Evolutionary conservation across 371 early-diverging fungal genomes (phyloP).

Genomic region (Mortierella sp.): DNA sequence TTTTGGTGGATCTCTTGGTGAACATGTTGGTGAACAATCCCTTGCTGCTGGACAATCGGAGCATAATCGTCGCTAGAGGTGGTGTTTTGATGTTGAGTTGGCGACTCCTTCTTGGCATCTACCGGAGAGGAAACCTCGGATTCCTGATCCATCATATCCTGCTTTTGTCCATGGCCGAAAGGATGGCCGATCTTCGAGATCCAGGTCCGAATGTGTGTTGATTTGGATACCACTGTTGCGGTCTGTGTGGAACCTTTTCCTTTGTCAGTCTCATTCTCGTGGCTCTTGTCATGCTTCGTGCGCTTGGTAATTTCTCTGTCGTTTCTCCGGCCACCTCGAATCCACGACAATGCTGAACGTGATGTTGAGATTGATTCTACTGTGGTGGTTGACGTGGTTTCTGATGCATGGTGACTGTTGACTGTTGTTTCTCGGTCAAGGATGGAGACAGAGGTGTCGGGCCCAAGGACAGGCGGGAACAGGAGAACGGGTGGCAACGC

Average conservation of each 20-base stretch:
- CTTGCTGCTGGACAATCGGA: constrained; percentile 21
- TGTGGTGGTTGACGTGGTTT: not conserved
- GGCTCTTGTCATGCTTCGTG: constrained; percentile 11
- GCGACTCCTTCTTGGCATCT: no score
- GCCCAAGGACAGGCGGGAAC: constrained; percentile 18
- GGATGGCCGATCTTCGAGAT: constrained; percentile 31
- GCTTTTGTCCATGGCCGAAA: not conserved
- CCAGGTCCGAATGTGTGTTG: constrained; percentile 29
- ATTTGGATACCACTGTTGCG: constrained; percentile 21
- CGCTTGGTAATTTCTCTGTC: not conserved
- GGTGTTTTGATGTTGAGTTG: not conserved
- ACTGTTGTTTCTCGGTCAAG: constrained; percentile 2
- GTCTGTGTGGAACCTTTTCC: not conserved
- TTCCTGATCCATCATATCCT: not conserved
- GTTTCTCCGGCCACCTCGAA: constrained; percentile 4
- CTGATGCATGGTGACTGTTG: not conserved
- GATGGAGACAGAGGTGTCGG: constrained; percentile 1
- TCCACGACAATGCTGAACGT: constrained; percentile 22
- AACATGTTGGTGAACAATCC: no score
- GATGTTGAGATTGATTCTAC: constrained; percentile 16
- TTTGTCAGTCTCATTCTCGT: not conserved
- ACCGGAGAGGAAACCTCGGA: no score
- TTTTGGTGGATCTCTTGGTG: constrained; percentile 40
- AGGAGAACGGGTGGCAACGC: constrained; percentile 25
- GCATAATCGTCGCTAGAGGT: not conserved